Base-by-base conservation (phyloP, 176 grass and related monocot genomes). In the Juncus inflexus region DNA sequence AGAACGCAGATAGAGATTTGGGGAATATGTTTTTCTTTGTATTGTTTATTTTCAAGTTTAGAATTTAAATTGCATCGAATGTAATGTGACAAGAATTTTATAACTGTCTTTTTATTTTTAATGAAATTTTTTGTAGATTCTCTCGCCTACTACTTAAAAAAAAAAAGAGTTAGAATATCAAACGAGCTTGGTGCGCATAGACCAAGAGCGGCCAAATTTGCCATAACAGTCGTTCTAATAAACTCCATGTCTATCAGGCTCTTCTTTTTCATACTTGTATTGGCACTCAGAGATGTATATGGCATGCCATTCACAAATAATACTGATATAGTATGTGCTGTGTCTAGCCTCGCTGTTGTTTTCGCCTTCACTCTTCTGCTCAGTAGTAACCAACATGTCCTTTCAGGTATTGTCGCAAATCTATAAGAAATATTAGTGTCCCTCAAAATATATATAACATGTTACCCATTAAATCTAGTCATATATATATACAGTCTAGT, bases 111-210 rank as follows among this genome's bases (percentile, higher is more conserved):
- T n/a, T n/a, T n/a, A n/a, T n/a, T n/a, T n/a, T n/a, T n/a, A n/a
- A n/a, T n/a, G n/a, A n/a, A n/a, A n/a, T n/a, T n/a, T n/a, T n/a
- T n/a, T n/a, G n/a, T n/a, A n/a, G n/a, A n/a, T n/a, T n/a, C n/a
- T n/a, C n/a, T n/a, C n/a, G n/a, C n/a, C n/a, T n/a, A n/a, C n/a
- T n/a, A n/a, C n/a, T n/a, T n/a, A n/a, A n/a, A n/a, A n/a, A n/a
- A n/a, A n/a, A n/a, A n/a, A n/a, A 91, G 90, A 70, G 90, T 95
- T 51, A 68, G 90, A 40, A 84, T 95, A 58, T 95, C 86, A 19
- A 95, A 90, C 70, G 90, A 95, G 77, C 83, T 95, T 6, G 90
- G 90, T 35, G 86, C 83, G 15, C 70, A 85, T 1, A 67, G 90
- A 2, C 86, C 90, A 0, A 80, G 86, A 7, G 90, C 80, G 7